A percentile compares a stretch with the other conserved stretches of the same genome.
These are phyloP conservation scores for Erythrophleum fordii DNA, from an alignment of 306 rosid species.

Conservation along the genomic window DNA sequence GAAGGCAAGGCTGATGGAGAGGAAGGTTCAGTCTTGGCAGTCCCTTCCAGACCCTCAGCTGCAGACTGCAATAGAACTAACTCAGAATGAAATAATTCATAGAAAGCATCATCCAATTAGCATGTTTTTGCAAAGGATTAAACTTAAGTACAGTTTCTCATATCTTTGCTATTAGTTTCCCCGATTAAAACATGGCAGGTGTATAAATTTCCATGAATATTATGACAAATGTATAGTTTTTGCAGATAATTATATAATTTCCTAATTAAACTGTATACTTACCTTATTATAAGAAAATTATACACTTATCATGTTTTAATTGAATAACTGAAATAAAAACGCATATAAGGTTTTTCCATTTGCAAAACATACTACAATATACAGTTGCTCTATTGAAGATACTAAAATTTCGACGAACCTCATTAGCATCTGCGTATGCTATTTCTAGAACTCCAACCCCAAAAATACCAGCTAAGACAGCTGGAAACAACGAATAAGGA, in stretches of 20 bases:
- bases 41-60: not conserved
- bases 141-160: no score
- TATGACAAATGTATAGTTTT: no score
- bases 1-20: not conserved
- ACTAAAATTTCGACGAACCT: slow-evolving; percentile 31
- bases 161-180: no score
- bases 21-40: slow-evolving; percentile 1
- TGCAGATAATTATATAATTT: no score
- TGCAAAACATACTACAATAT: not conserved
- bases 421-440: slow-evolving; percentile 62
- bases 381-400: not conserved
- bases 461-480: slow-evolving; percentile 54
- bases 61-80: slow-evolving; percentile 12
- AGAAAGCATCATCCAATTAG: not conserved
- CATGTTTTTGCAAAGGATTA: no score
- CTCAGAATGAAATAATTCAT: not conserved
- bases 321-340: no score
- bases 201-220: no score
- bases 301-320: no score
- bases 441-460: slow-evolving; percentile 58
- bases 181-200: no score
- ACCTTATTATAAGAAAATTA: no score
- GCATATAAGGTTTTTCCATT: no score
- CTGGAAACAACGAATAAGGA: slow-evolving; percentile 43
- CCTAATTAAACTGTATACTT: no score